phyloP scores from a whole-genome alignment of 2,329 filamentous ascomycete species.

The Penicillium expansum region DNA sequence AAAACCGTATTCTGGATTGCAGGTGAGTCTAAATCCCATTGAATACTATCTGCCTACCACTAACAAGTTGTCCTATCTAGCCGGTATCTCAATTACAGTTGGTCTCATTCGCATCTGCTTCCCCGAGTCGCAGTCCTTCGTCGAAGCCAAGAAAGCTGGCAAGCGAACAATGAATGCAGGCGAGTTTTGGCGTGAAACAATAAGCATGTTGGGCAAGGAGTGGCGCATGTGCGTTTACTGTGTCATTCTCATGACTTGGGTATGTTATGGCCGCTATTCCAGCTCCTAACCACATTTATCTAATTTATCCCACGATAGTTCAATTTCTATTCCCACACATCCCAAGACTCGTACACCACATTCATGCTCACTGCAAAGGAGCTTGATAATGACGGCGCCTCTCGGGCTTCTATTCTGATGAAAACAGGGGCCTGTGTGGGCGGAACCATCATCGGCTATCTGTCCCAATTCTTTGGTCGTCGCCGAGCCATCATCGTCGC shows the following conservation, averaged over 20 bases:
- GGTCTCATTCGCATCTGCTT: constrained; percentile 66
- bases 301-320: constrained; percentile 36
- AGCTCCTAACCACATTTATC: background rate
- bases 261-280: constrained; percentile 4
- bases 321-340: constrained; percentile 74
- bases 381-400: constrained; percentile 61
- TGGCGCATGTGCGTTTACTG: constrained; percentile 79
- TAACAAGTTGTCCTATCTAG: constrained; percentile 11
- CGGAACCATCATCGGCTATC: constrained; percentile 55
- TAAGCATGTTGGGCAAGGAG: constrained; percentile 64
- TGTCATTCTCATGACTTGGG: constrained; percentile 72
- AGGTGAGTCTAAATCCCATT: constrained; percentile 29
- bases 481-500: constrained; percentile 55
- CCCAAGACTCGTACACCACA: constrained; percentile 77
- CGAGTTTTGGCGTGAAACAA: constrained; percentile 68
- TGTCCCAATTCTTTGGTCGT: constrained; percentile 72
- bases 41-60: background rate
- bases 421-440: constrained; percentile 72
- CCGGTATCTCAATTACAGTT: constrained; percentile 48
- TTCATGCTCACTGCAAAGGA: constrained; percentile 74
- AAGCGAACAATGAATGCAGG: constrained; percentile 47
- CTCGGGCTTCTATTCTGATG: constrained; percentile 76
- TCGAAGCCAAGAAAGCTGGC: constrained; percentile 63
- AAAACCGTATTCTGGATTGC: constrained; percentile 75
- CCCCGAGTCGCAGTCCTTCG: constrained; percentile 73